A percentile compares a stretch with the other conserved stretches of the same genome.
Evolutionary conservation across 306 rosid species (phyloP).

Genomic region (Fragaria vesca): DNA sequence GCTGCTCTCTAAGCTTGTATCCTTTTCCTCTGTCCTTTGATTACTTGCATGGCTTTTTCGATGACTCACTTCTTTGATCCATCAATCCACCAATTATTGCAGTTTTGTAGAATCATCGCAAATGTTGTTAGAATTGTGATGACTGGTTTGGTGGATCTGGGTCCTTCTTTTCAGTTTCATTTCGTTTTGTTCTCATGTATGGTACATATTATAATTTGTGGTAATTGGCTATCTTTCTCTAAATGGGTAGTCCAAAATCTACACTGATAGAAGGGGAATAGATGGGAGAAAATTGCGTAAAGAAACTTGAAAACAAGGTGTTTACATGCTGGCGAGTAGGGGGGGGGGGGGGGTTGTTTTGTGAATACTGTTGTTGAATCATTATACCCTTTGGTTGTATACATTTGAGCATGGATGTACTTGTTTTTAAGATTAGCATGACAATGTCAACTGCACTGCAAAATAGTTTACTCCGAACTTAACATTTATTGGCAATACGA

Average conservation of each 20-base stretch:
- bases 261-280: not conserved
- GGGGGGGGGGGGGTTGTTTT: not conserved
- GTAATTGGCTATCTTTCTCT: not conserved
- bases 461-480: not conserved
- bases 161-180: not conserved
- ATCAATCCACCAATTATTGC: not conserved
- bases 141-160: slow-evolving; percentile 9
- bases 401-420: not conserved
- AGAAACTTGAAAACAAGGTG: not conserved
- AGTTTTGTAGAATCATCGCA: not conserved
- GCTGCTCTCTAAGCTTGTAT: slow-evolving; percentile 94
- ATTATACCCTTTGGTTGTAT: not conserved
- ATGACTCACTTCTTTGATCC: slow-evolving; percentile 15
- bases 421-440: not conserved
- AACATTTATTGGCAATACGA: not conserved
- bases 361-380: not conserved
- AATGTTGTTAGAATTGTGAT: not conserved
- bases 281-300: not conserved
- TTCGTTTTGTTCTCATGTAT: not conserved
- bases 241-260: not conserved
- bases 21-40: slow-evolving; percentile 41
- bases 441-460: not conserved
- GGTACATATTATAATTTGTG: not conserved
- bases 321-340: not conserved
- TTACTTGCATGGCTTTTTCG: slow-evolving; percentile 16